Evolutionary conservation across 306 rosid species (phyloP).

Genomic region (Begonia masoniana): DNA sequence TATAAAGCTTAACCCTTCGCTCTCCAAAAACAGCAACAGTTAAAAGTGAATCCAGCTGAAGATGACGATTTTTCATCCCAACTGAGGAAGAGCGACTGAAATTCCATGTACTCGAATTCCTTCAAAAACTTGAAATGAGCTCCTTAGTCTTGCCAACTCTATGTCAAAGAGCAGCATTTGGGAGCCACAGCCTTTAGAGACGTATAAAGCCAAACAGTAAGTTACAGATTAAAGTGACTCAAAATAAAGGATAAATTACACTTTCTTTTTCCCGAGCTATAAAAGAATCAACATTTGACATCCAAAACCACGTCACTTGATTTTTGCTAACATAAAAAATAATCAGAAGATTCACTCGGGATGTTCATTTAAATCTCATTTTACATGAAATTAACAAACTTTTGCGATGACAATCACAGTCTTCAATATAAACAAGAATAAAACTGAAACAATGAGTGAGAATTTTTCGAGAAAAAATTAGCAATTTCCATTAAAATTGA

Average conservation of each 20-base stretch:
- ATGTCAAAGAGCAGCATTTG: conserved; percentile 48
- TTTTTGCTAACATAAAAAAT: too few relatives aligned
- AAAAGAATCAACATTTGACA: too few relatives aligned
- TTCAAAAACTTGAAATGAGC: conserved; percentile 49
- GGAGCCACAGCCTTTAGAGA: conserved; percentile 55
- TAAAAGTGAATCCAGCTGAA: conserved; percentile 8
- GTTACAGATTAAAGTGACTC: conserved; percentile 1
- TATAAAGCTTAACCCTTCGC: conserved; percentile 52
- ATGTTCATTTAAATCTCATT: too few relatives aligned
- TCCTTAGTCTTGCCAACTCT: conserved; percentile 27
- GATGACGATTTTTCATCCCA: background rate
- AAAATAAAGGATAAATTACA: background rate
- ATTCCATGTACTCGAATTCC: conserved; percentile 95
- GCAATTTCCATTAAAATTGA: too few relatives aligned
- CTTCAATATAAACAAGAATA: too few relatives aligned
- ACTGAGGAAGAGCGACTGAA: conserved; percentile 10
- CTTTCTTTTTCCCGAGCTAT: background rate
- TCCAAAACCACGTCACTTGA: too few relatives aligned
- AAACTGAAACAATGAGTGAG: too few relatives aligned
- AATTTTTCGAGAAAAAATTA: too few relatives aligned
- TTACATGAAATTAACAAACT: too few relatives aligned
- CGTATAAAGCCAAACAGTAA: too few relatives aligned
- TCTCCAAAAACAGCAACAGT: conserved; percentile 67
- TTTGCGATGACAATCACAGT: too few relatives aligned
- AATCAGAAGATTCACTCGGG: too few relatives aligned